Base-by-base conservation (phyloP, 345 rosid genomes). In the Anacardium occidentale region DNA sequence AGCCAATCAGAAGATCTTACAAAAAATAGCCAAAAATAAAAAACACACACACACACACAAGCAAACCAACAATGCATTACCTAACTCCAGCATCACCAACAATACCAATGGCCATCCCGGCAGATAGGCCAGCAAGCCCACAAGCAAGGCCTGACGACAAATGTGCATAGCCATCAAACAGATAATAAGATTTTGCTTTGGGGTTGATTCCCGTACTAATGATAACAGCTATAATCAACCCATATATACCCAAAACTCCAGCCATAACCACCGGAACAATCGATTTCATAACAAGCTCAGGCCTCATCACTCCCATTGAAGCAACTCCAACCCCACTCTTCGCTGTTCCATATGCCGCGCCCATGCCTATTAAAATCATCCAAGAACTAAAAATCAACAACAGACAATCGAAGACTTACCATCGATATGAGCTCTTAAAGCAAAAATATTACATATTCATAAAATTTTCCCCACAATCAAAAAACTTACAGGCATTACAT, bases 201-300 rank as follows among this genome's bases (percentile, higher is more conserved):
- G 83, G 83, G 74, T 81, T 81, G 50, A 81, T 81, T 20, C 84
- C 81, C 3, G 81, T 81, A 59, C 84, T 81, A 25, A 81, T 81
- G 72, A 81, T 81, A 57, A 81, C 84, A 5, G 81, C 84, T 47
- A 81, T 81, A 64, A 81, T 81, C 84, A 81, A 72, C 21, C 84
- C 84, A 4, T 81, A 81, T 18, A 81, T 81, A 52, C 84, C 84
- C 80, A 81, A 66, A 37, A 81, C 84, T 64, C 84, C 82, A 75
- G 84, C 84, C 84, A 81, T 81, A 66, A 81, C 84, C 74, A 81
- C 82, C 60, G 84, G 84, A 29, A 81, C 84, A 52, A 81, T 81
- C 3, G 84, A 81, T 54, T 81, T 81, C 84, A 81, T 81, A 62
- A 81, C 84, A 22, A 81, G 74, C 74, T 81, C 84, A 0, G 84